Conservation (phyloP, 176 grass and related monocot genomes). For the Eleusine indica region DNA sequence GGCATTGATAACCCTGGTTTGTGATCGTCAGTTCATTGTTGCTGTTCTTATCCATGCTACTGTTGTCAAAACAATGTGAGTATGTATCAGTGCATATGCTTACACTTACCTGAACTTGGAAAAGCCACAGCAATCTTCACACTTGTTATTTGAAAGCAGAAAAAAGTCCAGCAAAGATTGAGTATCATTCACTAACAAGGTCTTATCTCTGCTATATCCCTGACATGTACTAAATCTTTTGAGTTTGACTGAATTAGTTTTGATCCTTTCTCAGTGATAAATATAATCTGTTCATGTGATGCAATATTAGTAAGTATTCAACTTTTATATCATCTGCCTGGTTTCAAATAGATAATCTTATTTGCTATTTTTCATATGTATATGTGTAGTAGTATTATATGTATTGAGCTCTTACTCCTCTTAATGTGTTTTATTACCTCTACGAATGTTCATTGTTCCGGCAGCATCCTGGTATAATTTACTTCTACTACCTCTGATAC, state of each 20-base stretch:
- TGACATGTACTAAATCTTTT: background rate
- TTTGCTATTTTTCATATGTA: background rate
- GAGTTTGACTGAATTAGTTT: background rate
- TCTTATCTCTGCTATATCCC: background rate
- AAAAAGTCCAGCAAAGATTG: background rate
- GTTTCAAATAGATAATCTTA: constrained; percentile 17
- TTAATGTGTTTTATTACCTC: constrained; percentile 1
- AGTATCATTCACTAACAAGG: background rate
- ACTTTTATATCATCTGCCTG: background rate
- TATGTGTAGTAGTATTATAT: constrained; percentile 1
- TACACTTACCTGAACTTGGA: background rate
- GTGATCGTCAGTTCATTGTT: constrained; percentile 16
- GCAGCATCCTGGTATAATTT: constrained; percentile 12
- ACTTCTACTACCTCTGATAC: background rate
- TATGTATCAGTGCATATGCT: background rate
- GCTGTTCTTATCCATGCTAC: background rate
- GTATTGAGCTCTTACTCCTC: background rate
- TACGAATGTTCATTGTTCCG: background rate
- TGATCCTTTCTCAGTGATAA: background rate
- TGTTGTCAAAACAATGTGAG: background rate
- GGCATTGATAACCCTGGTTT: constrained; percentile 10
- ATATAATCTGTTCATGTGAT: background rate
- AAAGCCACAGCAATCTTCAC: background rate
- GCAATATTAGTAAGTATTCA: background rate
- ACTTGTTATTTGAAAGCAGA: constrained; percentile 25